Conservation (phyloP, 2,329 filamentous ascomycete genomes). For the Phialocephala sp. region DNA sequence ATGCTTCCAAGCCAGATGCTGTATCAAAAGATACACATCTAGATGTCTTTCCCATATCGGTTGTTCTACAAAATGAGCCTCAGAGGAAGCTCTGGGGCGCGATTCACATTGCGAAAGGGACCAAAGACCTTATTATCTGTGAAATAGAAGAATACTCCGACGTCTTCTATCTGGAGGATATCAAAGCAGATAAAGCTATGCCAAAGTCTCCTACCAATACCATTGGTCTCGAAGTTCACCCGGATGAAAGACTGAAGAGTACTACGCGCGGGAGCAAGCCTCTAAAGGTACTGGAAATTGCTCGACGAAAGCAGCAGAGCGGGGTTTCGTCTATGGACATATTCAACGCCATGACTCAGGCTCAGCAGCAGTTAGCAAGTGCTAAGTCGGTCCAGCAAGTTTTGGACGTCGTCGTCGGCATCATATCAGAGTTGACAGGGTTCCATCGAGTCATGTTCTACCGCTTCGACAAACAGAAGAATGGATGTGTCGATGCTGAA, state of each 20-base stretch:
- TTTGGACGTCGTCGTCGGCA: constrained; percentile 33
- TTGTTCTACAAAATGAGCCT: constrained; percentile 26
- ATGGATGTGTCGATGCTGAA: constrained; percentile 38
- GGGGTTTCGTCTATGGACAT: constrained; percentile 35
- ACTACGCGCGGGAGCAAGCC: constrained; percentile 31
- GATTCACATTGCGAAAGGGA: constrained; percentile 31
- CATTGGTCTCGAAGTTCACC: constrained; percentile 24
- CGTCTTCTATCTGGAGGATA: constrained; percentile 31
- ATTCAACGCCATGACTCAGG: constrained; percentile 36
- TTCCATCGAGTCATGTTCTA: constrained; percentile 40
- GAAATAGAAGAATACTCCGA: constrained; percentile 37
- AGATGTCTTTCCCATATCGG: constrained; percentile 31
- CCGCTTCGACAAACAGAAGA: constrained; percentile 36
- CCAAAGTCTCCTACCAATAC: constrained; percentile 24
- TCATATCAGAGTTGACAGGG: constrained; percentile 36
- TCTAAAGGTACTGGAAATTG: constrained; percentile 31
- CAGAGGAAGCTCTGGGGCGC: constrained; percentile 35
- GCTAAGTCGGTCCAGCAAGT: constrained; percentile 28
- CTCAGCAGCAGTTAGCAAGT: constrained; percentile 31
- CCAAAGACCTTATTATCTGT: constrained; percentile 33
- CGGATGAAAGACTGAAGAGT: constrained; percentile 34
- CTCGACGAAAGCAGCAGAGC: constrained; percentile 27
- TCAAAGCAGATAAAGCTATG: constrained; percentile 20
- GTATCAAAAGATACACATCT: constrained; percentile 28
- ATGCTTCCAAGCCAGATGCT: background rate